Base-by-base conservation (phyloP, 2,329 filamentous ascomycete species). In the Coleophoma crateriformis region DNA sequence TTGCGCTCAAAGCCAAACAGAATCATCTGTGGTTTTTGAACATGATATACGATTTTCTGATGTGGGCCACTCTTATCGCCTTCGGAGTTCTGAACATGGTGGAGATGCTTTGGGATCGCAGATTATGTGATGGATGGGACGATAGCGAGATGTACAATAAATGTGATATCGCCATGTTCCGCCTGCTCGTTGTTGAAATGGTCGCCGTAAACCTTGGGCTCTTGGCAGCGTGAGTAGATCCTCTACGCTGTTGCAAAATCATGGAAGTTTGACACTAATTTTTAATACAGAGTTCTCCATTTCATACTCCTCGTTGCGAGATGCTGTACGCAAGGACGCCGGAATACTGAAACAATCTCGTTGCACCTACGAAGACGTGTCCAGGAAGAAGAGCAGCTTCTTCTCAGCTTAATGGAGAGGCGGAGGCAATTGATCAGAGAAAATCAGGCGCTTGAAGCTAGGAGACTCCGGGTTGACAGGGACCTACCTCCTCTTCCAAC, bases 1-100 rank as follows among this genome's bases (percentile, higher is more conserved):
- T 50, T 33, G 52, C 44, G 11, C 33, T 33, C 17, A 49, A 48
- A 27, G 52, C 40, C 22, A 41, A 17, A n/a, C 47, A 50, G 15
- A 37, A 50, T 19, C 11, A 27, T 13, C n/a, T 52, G 6, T 50
- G 33, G n/a, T 34, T 42, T 2, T 27, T 55, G 6, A 55, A 55
- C 41, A 49, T 41, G 46, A 19, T 47, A 14, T 55, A 53, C 37
- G 48, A 53, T 44, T 51, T 55, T 27, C 17, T 48, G 7, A 45
- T 50, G 2, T 52, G 53, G 45, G 50, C 39, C 13, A 13, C 20
- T 10, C 43, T 55, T 5, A 50, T 55, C 15, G 50, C 34, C 10
- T 55, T 55, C 34, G 50, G 50, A n/a, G 50, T 55, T 10, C 13
- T 48, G 35, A 54, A 56, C 34, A 54, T 56, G 49, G 10, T 56